Evolutionary conservation across 192 early-diverging fungal genomes (phyloP), one percentile per base, ranked within the genome.

Genomic region (Rhizoclosmatium globosum): DNA sequence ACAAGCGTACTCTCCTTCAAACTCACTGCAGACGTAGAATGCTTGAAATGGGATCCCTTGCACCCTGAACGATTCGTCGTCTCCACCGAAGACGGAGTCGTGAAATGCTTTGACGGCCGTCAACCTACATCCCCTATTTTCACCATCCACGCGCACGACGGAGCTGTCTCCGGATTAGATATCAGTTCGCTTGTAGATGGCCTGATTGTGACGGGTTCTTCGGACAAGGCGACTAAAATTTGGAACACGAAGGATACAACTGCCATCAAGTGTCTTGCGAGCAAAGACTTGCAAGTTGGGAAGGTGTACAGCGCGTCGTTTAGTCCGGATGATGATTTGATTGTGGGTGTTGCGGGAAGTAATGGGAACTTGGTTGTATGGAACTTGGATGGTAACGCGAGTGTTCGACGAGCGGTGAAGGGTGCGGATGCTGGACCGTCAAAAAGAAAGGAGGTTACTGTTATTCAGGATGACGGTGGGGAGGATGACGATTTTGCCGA

Each of bases 111-210:
- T 82, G 97, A 99, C 87, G 88, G 89, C 19, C 92, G 95, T 62
- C 15, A 77, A 13, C 56, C 69, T 11, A 73, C 47, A 4, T 78
- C 85, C 47, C 89, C 96, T 2, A 46, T 99, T 3, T 99, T 91
- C 82, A 97, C 93, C 17, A 87, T 99, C 62, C 94, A 94, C 71
- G 97, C 98, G 2, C 97, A 99, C 79, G 96, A 98, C 81, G 91
- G 89, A 71, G 90, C 98, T 2, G 94, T 96, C 3, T 93, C 92
- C 13, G 90, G 94, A 3, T 83, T 99, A 81, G 97, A 98, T 83
- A 86, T 98, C 74, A 94, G 92, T 83, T 85, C 94, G 1, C 74
- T 81, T 3, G 82, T 98, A 11, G 83, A 86, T n/a, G 96, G 95
- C 1, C 90, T 94, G 56, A 79, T 99, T 72, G 93, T 99, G 19